Percentiles rank a stretch among this genome's conserved stretches.
Evolutionary conservation across 768 basidiomycete species (phyloP).

Genomic region (Ramaria sp.): DNA sequence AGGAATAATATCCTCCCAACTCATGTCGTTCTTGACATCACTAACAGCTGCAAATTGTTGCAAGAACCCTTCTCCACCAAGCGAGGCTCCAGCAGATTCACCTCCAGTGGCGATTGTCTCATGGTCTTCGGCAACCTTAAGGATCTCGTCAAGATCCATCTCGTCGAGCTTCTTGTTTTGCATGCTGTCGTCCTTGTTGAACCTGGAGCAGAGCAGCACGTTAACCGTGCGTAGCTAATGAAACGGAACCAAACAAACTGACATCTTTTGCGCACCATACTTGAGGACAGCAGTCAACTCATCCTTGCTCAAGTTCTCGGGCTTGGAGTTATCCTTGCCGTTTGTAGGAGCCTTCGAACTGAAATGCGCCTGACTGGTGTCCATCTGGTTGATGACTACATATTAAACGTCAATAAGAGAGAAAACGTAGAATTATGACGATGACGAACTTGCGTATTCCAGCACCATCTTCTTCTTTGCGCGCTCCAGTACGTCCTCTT

Average conservation of each 20-base stretch:
- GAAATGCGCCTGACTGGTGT: slow-evolving; percentile 94
- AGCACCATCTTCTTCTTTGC: slow-evolving; percentile 99
- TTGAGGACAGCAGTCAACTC: slow-evolving; percentile 96
- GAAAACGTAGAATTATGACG: slow-evolving; percentile 2
- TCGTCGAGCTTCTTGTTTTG: slow-evolving; percentile 96
- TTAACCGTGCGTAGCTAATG: slow-evolving; percentile 8
- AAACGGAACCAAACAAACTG: slow-evolving; percentile 20
- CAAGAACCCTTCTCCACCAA: slow-evolving; percentile 97
- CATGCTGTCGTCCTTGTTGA: slow-evolving; percentile 90
- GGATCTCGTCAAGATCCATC: slow-evolving; percentile 97
- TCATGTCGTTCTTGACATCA: slow-evolving; percentile 98
- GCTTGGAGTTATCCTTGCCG: slow-evolving; percentile 57
- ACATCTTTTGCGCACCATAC: slow-evolving; percentile 98
- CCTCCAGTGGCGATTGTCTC: slow-evolving; percentile 80
- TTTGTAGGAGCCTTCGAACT: slow-evolving; percentile 60
- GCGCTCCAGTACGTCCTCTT: slow-evolving; percentile 95
- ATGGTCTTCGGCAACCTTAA: slow-evolving; percentile 93
- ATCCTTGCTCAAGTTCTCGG: slow-evolving; percentile 86
- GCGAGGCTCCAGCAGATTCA: slow-evolving; percentile 80
- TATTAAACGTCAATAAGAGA: slow-evolving; percentile 6
- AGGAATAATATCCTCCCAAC: slow-evolving; percentile 98
- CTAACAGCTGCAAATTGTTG: slow-evolving; percentile 92
- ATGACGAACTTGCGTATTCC: slow-evolving; percentile 90
- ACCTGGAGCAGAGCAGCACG: slow-evolving; percentile 36
- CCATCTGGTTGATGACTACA: slow-evolving; percentile 98